Percentiles rank a stretch among this genome's conserved stretches.
Conservation (phyloP, 306 rosid species). For the Sophora flavescens region DNA sequence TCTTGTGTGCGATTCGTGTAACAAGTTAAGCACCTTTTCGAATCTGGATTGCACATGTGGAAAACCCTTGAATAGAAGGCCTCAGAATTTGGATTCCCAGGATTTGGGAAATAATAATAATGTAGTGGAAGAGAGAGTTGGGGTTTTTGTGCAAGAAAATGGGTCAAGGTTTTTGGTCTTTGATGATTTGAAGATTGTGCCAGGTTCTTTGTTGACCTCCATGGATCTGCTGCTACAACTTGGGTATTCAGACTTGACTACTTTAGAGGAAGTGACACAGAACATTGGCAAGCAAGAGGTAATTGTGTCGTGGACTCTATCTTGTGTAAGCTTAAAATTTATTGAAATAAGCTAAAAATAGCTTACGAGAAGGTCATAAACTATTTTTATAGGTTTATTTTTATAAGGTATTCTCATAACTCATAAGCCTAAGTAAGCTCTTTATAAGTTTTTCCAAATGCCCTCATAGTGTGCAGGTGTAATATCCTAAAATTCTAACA, state of each 20-base stretch:
- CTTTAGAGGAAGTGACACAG: constrained; percentile 22
- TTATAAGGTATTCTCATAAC: too few species aligned
- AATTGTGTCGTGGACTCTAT: background rate
- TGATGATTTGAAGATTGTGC: constrained; percentile 48
- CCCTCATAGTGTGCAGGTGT: too few species aligned
- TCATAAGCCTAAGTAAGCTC: too few species aligned
- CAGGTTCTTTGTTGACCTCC: constrained; percentile 37
- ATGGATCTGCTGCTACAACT: constrained; percentile 27
- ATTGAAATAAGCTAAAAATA: too few species aligned
- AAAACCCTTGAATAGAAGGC: background rate
- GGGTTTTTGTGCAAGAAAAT: constrained; percentile 42
- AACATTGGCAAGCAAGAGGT: constrained; percentile 43
- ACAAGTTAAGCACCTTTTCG: constrained; percentile 8
- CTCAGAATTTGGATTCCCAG: constrained; percentile 32
- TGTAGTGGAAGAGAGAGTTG: background rate
- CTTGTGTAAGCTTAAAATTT: too few species aligned
- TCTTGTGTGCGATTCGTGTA: constrained; percentile 38
- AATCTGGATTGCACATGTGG: constrained; percentile 29
- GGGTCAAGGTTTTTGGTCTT: constrained; percentile 38
- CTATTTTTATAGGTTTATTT: too few species aligned
- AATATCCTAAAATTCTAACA: too few species aligned
- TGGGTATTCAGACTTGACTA: constrained; percentile 33
- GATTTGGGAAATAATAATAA: background rate
- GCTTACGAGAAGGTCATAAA: too few species aligned
- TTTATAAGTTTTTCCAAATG: too few species aligned